A percentile compares a stretch with the other conserved stretches of the same genome.
Evolutionary conservation across 2,329 filamentous ascomycete species (phyloP).

Genomic region (Myriosclerotinia duriaeana): DNA sequence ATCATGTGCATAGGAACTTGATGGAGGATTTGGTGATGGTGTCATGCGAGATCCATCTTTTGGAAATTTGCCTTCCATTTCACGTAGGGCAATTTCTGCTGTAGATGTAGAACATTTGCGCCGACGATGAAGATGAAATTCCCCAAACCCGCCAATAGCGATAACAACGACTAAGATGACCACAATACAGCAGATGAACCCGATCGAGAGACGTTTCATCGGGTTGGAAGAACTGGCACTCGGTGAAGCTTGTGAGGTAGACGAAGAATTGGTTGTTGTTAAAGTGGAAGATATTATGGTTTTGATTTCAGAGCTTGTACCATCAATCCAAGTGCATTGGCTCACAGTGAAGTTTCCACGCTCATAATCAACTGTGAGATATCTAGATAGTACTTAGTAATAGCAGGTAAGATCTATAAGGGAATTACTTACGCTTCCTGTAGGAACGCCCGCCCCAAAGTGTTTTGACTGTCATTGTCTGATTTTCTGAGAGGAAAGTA

Average conservation of each 20-base stretch:
- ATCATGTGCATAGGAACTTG: neutral
- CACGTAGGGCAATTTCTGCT: constrained; percentile 11
- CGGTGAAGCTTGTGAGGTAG: constrained; percentile 36
- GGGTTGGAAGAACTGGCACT: neutral
- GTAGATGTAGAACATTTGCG: neutral
- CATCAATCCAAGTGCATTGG: constrained; percentile 32
- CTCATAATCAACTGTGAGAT: constrained; percentile 38
- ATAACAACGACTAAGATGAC: neutral
- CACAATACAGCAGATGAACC: constrained; percentile 3
- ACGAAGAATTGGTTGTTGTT: neutral
- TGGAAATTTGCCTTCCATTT: neutral
- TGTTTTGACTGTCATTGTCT: constrained; percentile 41
- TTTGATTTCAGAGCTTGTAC: constrained; percentile 24
- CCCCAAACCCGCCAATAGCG: neutral
- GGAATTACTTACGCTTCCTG: constrained; percentile 42
- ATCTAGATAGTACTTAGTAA: constrained; percentile 26
- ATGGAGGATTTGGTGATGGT: neutral
- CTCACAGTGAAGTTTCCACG: constrained; percentile 36
- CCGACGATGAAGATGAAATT: constrained; percentile 8
- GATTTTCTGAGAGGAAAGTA: constrained; percentile 43
- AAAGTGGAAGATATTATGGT: constrained; percentile 27
- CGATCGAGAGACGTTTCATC: neutral
- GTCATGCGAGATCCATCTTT: neutral
- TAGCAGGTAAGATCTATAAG: neutral
- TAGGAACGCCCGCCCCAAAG: constrained; percentile 43